Evolutionary conservation across 169 alveolate species (phyloP).

Genomic region (Plasmodium inui): DNA sequence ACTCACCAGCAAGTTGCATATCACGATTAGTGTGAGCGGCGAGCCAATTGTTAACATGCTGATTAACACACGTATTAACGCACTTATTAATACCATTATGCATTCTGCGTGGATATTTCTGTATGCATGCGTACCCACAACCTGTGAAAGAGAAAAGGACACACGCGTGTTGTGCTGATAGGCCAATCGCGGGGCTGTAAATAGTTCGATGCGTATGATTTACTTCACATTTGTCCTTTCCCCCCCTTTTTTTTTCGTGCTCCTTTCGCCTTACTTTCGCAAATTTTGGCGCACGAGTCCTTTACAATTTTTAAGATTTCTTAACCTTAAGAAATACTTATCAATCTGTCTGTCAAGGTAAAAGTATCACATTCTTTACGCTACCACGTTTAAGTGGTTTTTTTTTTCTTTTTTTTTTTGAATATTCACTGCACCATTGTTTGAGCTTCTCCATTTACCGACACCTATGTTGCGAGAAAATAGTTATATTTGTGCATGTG

Average conservation of each 20-base stretch:
- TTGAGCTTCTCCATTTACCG: neutral
- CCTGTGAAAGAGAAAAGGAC: neutral
- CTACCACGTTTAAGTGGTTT: neutral
- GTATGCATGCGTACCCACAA: neutral
- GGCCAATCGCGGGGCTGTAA: neutral
- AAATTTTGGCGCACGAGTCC: neutral
- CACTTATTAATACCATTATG: neutral
- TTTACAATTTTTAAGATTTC: conserved; percentile 13
- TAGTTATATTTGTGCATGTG: conserved; percentile 5
- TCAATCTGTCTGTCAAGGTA: conserved; percentile 2
- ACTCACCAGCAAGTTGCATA: conserved; percentile 6
- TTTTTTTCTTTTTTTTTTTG: neutral
- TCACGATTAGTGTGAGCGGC: neutral
- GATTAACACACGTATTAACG: neutral
- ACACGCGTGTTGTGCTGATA: neutral
- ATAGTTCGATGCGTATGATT: neutral
- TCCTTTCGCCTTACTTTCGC: neutral
- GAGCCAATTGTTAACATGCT: neutral
- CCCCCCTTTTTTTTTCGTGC: conserved; percentile 4
- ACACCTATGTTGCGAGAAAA: neutral
- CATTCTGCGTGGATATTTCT: neutral
- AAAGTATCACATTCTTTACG: neutral
- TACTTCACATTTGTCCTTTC: neutral
- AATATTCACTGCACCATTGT: neutral
- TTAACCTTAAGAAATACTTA: conserved; percentile 11